Evolutionary conservation across 768 basidiomycete species (phyloP), one percentile per base, ranked within the genome.

Genomic region (Lanmaoa pseudosensibilis): DNA sequence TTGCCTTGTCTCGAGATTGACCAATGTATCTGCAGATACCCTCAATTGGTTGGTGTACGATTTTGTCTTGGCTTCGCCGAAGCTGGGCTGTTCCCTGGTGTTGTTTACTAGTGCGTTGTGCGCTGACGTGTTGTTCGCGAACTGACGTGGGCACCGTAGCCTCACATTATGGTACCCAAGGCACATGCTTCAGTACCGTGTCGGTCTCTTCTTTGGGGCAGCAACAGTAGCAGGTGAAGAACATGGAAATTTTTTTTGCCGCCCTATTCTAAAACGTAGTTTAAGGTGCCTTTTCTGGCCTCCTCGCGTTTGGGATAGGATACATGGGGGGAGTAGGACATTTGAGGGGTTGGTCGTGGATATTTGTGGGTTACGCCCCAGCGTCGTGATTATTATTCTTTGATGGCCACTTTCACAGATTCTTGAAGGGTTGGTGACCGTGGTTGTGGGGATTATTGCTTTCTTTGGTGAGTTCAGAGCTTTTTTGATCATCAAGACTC

Each of bases 61-160:
- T 69, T 83, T 7, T 81, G 79, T 55, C 79, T 89, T 0, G 88
- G 88, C 3, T 64, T 86, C 3, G 80, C 85, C 0, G 88, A 90
- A 70, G 84, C 86, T 5, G 87, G 88, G 4, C 65, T 88, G 11
- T 90, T 86, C 68, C 87, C 88, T 12, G 87, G 87, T 23, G 84
- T 89, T 12, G 80, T 82, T 0, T 91, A 87, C 73, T 90, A 87
- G 87, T 87, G 54, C 45, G 79, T 67, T 33, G 46, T 25, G 19
- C 10, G 19, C 21, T 11, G 8, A n/a, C 3, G 7, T 21, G 3
- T 33, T 5, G 6, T 34, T 27, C 21, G 11, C 16, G 10, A 21
- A 3, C 54, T 58, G 10, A 65, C 15, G 2, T 8, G 19, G 25
- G 19, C 4, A 5, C 39, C 13, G 27, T 23, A 85, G 83, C 60